Evolutionary conservation across 768 basidiomycete genomes (phyloP), one percentile per base, ranked within the genome.

Genomic region (Tylopilus balloui): DNA sequence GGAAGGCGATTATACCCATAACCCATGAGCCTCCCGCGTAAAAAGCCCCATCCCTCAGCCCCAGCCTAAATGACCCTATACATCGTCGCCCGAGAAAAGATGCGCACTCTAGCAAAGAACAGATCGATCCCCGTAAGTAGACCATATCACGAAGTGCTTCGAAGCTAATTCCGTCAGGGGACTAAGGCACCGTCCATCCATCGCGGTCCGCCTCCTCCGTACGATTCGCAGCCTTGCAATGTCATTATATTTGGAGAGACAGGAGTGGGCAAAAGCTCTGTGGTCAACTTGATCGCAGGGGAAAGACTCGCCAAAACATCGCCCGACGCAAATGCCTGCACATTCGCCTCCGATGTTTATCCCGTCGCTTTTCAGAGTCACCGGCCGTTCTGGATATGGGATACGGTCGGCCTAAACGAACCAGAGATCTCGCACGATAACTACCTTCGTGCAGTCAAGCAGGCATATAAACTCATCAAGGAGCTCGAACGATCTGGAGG

Each of bases 241-340:
- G 57, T 67, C 43, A 29, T 65, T 37, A 53, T 65, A 41, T 67
- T 65, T 12, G 63, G 65, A 20, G 63, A 64, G 42, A 54, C 63
- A 10, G 63, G 63, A 14, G 32, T 42, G 7, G 68, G 69, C 2
- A 76, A 76, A 49, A 76, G 75, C 48, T 71, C 71, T 1, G 58
- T 74, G 25, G 56, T 75, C 53, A 76, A 75, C 55, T 55, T 76
- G 64, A 56, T 76, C 21, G 58, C 58, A n/a, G 64, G 63, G 10
- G 5, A 20, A 0, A 38, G 61, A 2, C 31, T 55, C 1, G 72
- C 72, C 11, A 4, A 42, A 3, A 63, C 64, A n/a, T 72, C 69
- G 2, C 62, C 61, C 23, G 52, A 61, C 10, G 65, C 68, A 8
- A 43, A 47, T 0, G 70, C 71, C 7, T 71, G 67, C 54, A 76